A percentile compares a stretch with the other conserved stretches of the same genome.
These are phyloP conservation scores for Colletotrichum cuscutae DNA, from an alignment of 2,329 filamentous ascomycete genomes.

Conservation along the genomic window DNA sequence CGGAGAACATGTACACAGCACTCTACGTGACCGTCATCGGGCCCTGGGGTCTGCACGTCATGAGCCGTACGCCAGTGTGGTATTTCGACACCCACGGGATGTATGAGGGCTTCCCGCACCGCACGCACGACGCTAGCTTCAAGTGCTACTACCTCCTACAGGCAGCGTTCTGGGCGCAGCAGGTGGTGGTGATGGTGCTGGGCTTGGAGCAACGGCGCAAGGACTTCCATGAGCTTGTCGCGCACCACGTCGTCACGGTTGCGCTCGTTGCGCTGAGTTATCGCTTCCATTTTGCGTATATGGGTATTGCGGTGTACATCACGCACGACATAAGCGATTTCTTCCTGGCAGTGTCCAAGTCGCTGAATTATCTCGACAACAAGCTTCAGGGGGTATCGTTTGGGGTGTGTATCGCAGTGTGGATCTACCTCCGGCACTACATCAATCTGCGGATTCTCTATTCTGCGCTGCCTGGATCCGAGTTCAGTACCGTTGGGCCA, in stretches of 20 bases:
- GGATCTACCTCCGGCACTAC: background rate
- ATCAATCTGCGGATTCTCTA: background rate
- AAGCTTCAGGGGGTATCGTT: background rate
- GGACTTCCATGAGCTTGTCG: background rate
- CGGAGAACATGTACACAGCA: background rate
- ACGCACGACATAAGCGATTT: background rate
- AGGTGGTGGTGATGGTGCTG: background rate
- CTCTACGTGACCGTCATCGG: background rate
- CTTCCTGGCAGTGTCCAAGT: background rate
- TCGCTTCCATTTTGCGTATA: background rate
- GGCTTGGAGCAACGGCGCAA: background rate
- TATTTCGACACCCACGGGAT: background rate
- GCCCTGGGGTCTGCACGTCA: background rate
- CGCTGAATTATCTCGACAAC: background rate
- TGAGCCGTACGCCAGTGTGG: background rate
- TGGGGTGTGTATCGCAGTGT: background rate
- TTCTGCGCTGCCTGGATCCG: background rate
- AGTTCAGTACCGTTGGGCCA: background rate
- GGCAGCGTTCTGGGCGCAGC: background rate
- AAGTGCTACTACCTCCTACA: background rate
- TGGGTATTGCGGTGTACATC: background rate
- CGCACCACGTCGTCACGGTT: background rate
- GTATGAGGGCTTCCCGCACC: background rate
- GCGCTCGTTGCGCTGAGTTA: background rate
- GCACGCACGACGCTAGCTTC: background rate